phyloP scores from a whole-genome alignment of 805 yeast genomes.

The Candida endomychidarum region DNA sequence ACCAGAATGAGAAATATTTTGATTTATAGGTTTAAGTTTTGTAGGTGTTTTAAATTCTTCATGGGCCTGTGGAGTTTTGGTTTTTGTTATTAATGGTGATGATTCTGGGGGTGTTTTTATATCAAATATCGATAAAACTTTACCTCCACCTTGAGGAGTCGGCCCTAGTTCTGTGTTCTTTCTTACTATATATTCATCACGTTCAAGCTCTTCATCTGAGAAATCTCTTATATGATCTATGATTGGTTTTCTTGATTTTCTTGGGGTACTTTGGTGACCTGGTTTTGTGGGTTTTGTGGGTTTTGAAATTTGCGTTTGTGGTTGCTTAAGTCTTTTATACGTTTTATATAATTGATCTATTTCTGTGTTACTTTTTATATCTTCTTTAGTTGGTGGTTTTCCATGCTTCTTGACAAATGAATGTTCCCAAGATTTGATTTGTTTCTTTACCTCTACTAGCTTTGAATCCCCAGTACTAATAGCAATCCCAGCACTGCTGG shows the following conservation, averaged over 20 bases:
- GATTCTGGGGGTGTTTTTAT: slow-evolving; percentile 47
- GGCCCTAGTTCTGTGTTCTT: slow-evolving; percentile 62
- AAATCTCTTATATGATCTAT: slow-evolving; percentile 8
- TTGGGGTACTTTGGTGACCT: no score
- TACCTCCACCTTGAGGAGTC: slow-evolving; percentile 82
- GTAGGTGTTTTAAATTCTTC: slow-evolving; percentile 37
- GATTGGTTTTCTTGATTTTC: not conserved
- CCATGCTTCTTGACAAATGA: slow-evolving; percentile 27
- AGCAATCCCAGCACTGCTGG: no score
- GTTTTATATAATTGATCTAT: slow-evolving; percentile 33
- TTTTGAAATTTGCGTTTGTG: no score
- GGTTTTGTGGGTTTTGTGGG: not conserved
- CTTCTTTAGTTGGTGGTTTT: slow-evolving; percentile 33
- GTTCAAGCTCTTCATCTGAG: slow-evolving; percentile 8
- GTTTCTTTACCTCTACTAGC: slow-evolving; percentile 20
- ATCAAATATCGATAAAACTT: slow-evolving; percentile 73
- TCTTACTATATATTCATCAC: not conserved
- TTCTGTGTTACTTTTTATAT: slow-evolving; percentile 30
- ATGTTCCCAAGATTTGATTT: slow-evolving; percentile 43
- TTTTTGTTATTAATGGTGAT: slow-evolving; percentile 33
- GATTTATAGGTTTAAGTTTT: slow-evolving; percentile 12
- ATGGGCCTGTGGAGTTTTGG: not conserved
- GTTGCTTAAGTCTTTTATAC: slow-evolving; percentile 23
- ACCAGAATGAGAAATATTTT: not conserved
- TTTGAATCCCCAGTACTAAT: no score